These are phyloP conservation scores for Erysiphe neolycopersici DNA, from an alignment of 2,329 filamentous ascomycete genomes.

Conservation along the genomic window DNA sequence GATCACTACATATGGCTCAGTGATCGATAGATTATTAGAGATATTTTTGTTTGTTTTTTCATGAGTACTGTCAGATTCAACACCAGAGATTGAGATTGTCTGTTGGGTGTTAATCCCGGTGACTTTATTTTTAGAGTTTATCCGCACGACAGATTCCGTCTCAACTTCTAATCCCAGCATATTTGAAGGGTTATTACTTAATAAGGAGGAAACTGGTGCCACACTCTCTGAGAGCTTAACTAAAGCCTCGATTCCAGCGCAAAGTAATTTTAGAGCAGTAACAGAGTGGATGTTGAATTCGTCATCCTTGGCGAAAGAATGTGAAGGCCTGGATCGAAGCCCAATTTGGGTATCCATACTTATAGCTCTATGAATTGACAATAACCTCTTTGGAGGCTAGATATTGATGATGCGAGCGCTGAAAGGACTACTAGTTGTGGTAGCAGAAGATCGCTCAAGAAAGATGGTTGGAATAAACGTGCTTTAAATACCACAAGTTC, in stretches of 20 bases:
- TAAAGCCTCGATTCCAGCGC: slow-evolving; percentile 40
- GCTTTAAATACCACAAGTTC: neutral
- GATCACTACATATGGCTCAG: slow-evolving; percentile 28
- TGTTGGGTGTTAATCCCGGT: slow-evolving; percentile 10
- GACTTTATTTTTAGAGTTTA: slow-evolving; percentile 7
- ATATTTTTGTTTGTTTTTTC: slow-evolving; percentile 15
- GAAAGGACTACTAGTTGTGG: neutral
- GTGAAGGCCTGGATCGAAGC: neutral
- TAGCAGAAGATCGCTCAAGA: neutral
- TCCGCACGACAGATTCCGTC: slow-evolving; percentile 30
- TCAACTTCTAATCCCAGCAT: slow-evolving; percentile 24
- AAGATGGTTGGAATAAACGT: neutral
- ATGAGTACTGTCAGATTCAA: slow-evolving; percentile 20
- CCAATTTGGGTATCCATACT: neutral
- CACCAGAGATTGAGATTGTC: slow-evolving; percentile 7
- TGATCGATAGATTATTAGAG: slow-evolving; percentile 3
- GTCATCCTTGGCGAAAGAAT: slow-evolving; percentile 16
- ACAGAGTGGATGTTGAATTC: slow-evolving; percentile 47
- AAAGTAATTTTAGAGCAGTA: slow-evolving; percentile 57
- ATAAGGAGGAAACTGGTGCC: too few relatives aligned
- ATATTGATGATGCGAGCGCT: neutral
- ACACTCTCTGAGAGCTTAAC: slow-evolving; percentile 28
- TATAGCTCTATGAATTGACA: neutral
- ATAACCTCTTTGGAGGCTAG: neutral
- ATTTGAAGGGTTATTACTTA: neutral